Conservation (phyloP, 2,329 filamentous ascomycete species). For the Chrysoporthe deuterocubensis region DNA sequence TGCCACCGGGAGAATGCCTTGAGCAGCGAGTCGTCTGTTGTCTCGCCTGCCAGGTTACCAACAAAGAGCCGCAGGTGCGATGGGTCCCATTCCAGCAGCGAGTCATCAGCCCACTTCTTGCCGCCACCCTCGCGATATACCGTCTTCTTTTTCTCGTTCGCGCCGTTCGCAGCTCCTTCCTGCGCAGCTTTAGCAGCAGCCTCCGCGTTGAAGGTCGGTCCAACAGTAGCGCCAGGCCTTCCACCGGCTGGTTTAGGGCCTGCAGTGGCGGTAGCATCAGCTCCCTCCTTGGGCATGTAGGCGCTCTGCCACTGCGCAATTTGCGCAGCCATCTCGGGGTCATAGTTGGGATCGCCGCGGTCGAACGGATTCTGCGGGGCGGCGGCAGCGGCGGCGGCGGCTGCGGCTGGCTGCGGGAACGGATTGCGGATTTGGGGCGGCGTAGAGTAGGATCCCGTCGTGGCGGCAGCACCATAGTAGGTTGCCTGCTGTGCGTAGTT, state of each 20-base stretch:
- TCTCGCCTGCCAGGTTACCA: conserved; percentile 94
- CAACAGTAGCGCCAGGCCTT: conserved; percentile 35
- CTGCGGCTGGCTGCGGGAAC: conserved; percentile 67
- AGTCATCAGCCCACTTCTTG: conserved; percentile 87
- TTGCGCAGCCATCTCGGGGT: conserved; percentile 86
- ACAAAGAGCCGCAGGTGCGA: conserved; percentile 94
- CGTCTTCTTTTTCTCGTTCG: conserved; percentile 75
- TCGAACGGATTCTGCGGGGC: conserved; percentile 32
- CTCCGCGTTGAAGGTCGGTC: conserved; percentile 38
- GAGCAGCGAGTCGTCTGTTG: conserved; percentile 91
- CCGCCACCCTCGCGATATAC: conserved; percentile 88
- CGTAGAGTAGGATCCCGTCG: conserved; percentile 47
- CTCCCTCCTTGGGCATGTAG: conserved; percentile 69
- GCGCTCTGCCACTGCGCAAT: conserved; percentile 95
- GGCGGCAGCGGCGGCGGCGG: conserved; percentile 38
- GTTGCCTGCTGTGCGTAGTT: conserved; percentile 42
- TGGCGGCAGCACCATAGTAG: conserved; percentile 45
- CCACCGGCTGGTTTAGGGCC: conserved; percentile 34
- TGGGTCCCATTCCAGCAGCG: conserved; percentile 94
- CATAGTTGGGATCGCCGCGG: conserved; percentile 50
- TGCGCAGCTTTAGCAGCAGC: conserved; percentile 44
- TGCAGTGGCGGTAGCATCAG: conserved; percentile 34
- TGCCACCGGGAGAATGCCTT: conserved; percentile 92
- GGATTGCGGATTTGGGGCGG: conserved; percentile 79
- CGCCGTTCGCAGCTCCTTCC: conserved; percentile 49